These are phyloP conservation scores for Cardamine chenopodiifolia DNA, from an alignment of 345 rosid species.

Conservation along the genomic window DNA sequence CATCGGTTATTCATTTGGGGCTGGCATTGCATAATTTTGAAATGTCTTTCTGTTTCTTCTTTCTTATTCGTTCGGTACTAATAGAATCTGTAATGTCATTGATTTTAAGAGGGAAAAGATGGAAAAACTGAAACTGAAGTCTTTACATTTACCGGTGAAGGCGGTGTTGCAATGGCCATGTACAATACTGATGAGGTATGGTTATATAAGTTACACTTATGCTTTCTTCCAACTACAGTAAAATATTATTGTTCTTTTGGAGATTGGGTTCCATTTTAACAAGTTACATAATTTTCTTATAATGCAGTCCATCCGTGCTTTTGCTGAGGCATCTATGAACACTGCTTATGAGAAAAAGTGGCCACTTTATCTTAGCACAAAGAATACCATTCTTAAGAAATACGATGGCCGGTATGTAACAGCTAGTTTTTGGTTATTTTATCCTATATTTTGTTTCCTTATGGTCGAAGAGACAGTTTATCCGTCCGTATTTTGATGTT, in stretches of 20 bases:
- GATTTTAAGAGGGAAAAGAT: slow-evolving; percentile 77
- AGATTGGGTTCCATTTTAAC: background rate
- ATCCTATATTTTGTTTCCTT: background rate
- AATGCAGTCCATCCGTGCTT: slow-evolving; percentile 73
- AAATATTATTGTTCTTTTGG: slow-evolving; percentile 15
- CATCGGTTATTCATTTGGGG: background rate
- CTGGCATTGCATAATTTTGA: slow-evolving; percentile 6
- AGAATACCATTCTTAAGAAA: slow-evolving; percentile 97
- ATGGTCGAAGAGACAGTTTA: background rate
- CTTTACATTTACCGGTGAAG: slow-evolving; percentile 81
- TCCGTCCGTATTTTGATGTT: background rate
- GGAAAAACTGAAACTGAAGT: slow-evolving; percentile 82
- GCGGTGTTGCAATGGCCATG: slow-evolving; percentile 93
- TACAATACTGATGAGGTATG: slow-evolving; percentile 97
- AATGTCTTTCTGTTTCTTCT: background rate
- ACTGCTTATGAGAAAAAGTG: slow-evolving; percentile 91
- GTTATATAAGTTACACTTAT: background rate
- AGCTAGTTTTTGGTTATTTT: background rate
- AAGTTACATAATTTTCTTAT: slow-evolving; percentile 12
- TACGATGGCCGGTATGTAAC: slow-evolving; percentile 89
- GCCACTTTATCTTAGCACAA: slow-evolving; percentile 99
- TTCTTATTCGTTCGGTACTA: background rate
- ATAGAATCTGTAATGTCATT: slow-evolving; percentile 11
- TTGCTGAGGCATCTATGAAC: slow-evolving; percentile 95
- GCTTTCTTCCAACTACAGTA: background rate